Evolutionary conservation across 306 rosid genomes (phyloP).

Genomic region (Pyrus pyrifolia): DNA sequence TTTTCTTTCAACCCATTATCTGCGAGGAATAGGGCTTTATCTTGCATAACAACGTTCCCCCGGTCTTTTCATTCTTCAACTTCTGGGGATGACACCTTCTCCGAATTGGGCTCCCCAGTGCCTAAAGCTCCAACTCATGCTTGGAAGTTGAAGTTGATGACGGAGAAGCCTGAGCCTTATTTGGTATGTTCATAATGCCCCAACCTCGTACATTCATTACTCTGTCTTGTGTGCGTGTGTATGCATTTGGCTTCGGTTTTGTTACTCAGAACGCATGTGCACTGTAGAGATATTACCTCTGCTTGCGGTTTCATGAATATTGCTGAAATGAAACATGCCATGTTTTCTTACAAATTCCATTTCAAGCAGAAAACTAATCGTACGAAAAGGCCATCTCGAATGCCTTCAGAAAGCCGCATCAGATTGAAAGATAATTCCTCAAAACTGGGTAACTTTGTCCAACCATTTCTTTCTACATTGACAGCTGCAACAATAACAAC

Average conservation of each 20-base stretch:
- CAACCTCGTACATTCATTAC: neutral
- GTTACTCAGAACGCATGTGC: neutral
- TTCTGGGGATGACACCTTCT: constrained; percentile 7
- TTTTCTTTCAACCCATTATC: neutral
- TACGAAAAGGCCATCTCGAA: neutral
- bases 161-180: constrained; percentile 19
- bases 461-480: neutral
- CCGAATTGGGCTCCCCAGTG: constrained; percentile 11
- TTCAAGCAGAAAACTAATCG: constrained; percentile 6
- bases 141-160: constrained; percentile 7
- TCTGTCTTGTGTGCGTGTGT: neutral
- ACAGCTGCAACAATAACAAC: neutral
- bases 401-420: constrained; percentile 1
- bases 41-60: neutral
- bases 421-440: neutral
- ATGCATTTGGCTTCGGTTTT: neutral
- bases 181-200: constrained; percentile 5
- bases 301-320: neutral
- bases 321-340: neutral
- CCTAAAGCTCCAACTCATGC: neutral
- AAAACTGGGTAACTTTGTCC: neutral
- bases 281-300: neutral
- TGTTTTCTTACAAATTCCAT: neutral
- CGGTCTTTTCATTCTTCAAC: constrained; percentile 3
- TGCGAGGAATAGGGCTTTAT: neutral